These are phyloP conservation scores for Nemania bipapillata DNA, from an alignment of 2,329 filamentous ascomycete genomes.

Conservation along the genomic window DNA sequence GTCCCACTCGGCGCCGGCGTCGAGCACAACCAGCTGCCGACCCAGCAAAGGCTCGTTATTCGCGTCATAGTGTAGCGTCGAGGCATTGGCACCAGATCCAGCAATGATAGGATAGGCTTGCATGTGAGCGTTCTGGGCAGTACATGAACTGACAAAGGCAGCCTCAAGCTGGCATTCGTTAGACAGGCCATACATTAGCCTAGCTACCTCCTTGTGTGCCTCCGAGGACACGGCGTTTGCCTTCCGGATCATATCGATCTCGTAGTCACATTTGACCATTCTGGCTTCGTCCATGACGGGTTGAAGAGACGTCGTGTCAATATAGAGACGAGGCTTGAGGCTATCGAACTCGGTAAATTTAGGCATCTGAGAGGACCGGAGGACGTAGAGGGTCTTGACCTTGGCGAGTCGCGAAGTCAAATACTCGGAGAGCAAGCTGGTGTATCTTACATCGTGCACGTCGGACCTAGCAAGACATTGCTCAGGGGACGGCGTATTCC, in stretches of 20 bases:
- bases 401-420: conserved; percentile 60
- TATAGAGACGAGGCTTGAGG: conserved; percentile 48
- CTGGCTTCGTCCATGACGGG: conserved; percentile 82
- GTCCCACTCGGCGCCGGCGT: conserved; percentile 86
- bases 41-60: conserved; percentile 79
- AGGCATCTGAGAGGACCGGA: conserved; percentile 59
- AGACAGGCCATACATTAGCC: conserved; percentile 67
- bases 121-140: conserved; percentile 75
- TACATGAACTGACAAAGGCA: conserved; percentile 77
- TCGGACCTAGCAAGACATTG: conserved; percentile 72
- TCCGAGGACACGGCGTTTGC: conserved; percentile 82
- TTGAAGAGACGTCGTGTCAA: conserved; percentile 67
- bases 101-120: conserved; percentile 93
- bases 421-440: conserved; percentile 59
- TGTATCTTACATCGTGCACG: conserved; percentile 75
- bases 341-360: conserved; percentile 48
- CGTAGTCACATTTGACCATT: conserved; percentile 85
- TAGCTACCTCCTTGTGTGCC: conserved; percentile 79
- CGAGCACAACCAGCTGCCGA: conserved; percentile 80
- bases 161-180: conserved; percentile 89
- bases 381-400: conserved; percentile 58
- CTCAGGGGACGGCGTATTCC: conserved; percentile 67
- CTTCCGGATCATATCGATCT: conserved; percentile 81
- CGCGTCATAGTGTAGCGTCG: conserved; percentile 84
- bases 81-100: conserved; percentile 82